Evolutionary conservation across 768 basidiomycete genomes (phyloP).

Genomic region (Mycena indigotica): DNA sequence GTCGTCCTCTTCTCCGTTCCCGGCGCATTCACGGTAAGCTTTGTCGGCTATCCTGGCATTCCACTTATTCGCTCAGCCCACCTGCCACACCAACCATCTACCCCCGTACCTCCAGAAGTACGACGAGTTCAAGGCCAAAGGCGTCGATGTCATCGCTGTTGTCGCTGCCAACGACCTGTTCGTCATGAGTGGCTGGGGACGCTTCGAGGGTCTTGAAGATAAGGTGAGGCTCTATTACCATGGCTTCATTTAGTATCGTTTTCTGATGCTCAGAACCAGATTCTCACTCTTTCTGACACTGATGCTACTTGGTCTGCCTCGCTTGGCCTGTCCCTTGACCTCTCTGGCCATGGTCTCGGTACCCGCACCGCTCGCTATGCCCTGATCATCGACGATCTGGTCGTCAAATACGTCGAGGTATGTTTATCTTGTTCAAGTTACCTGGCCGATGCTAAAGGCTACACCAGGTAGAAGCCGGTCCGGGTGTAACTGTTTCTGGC

Average conservation of each 20-base stretch:
- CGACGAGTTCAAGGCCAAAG: conserved; percentile 77
- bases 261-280: conserved; percentile 37
- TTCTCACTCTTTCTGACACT: conserved; percentile 60
- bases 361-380: conserved; percentile 64
- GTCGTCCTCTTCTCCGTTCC: conserved; percentile 79
- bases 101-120: conserved; percentile 69
- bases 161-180: conserved; percentile 80
- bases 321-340: conserved; percentile 58
- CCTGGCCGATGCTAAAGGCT: conserved; percentile 17
- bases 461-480: conserved; percentile 50
- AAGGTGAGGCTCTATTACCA: conserved; percentile 43
- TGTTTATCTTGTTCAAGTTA: conserved; percentile 22
- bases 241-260: conserved; percentile 1
- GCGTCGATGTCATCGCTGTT: conserved; percentile 72
- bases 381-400: conserved; percentile 67
- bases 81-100: conserved; percentile 68
- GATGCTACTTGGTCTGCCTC: conserved; percentile 56
- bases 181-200: conserved; percentile 68
- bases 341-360: conserved; percentile 52
- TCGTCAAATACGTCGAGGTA: conserved; percentile 67
- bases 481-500: conserved; percentile 57
- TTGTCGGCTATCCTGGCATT: neutral
- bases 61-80: conserved; percentile 52
- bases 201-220: conserved; percentile 63
- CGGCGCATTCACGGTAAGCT: conserved; percentile 75